Percentiles rank a stretch among this genome's conserved stretches.
phyloP scores from a whole-genome alignment of 306 rosid genomes.

The Dalbergia cultrata region DNA sequence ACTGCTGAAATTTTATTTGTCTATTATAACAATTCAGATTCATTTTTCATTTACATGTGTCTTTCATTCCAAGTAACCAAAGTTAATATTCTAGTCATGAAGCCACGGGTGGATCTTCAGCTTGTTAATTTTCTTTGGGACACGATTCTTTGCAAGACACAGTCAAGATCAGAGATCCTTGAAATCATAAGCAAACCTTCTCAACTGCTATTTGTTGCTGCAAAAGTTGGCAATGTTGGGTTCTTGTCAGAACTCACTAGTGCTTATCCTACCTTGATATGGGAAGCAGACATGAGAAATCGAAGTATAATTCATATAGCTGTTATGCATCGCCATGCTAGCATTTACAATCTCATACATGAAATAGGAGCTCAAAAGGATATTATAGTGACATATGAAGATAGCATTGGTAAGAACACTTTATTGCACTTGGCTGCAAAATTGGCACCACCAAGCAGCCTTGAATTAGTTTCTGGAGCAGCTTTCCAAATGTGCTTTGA shows the following conservation, averaged over 20 bases:
- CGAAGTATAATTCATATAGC: conserved; percentile 49
- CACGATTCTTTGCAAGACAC: not conserved
- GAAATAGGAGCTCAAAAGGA: conserved; percentile 39
- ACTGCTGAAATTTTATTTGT: not conserved
- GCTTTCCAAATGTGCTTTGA: conserved; percentile 54
- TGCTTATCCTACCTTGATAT: conserved; percentile 47
- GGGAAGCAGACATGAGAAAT: conserved; percentile 17
- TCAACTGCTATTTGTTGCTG: conserved; percentile 39
- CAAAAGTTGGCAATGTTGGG: conserved; percentile 53
- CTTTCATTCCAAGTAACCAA: conserved; percentile 17
- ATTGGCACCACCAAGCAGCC: conserved; percentile 44
- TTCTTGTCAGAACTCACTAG: conserved; percentile 48
- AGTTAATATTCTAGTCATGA: conserved; percentile 29
- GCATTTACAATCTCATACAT: conserved; percentile 49
- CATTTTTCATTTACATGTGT: not conserved
- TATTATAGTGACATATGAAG: conserved; percentile 13
- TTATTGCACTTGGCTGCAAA: conserved; percentile 55
- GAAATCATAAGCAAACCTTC: conserved; percentile 14
- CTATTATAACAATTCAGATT: not conserved
- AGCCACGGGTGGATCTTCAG: conserved; percentile 29
- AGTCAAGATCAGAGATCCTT: not conserved
- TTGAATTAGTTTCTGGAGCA: conserved; percentile 53
- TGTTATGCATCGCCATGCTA: conserved; percentile 48
- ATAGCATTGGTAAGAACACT: not conserved
- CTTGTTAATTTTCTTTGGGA: conserved; percentile 41